phyloP scores from a whole-genome alignment of 768 basidiomycete genomes.

The Naganishia vishniacii region DNA sequence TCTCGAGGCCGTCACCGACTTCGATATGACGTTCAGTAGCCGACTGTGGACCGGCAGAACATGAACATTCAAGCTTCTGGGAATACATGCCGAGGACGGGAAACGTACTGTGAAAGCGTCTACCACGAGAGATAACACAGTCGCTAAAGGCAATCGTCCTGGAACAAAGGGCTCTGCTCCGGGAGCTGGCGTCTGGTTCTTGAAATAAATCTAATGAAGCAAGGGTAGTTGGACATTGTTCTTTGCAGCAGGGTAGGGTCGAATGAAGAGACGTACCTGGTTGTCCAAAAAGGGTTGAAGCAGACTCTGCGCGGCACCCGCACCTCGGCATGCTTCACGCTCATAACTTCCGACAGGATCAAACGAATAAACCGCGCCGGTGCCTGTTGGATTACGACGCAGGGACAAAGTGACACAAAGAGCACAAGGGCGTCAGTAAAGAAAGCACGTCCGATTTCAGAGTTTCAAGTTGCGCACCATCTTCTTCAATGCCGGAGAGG shows the following conservation, averaged over 20 bases:
- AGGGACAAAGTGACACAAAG: slow-evolving; percentile 2
- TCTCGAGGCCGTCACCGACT: slow-evolving; percentile 93
- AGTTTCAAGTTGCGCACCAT: slow-evolving; percentile 59
- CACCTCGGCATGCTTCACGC: slow-evolving; percentile 91
- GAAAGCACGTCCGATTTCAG: background rate
- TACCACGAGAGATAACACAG: slow-evolving; percentile 78
- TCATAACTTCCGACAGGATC: slow-evolving; percentile 98
- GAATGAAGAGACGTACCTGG: slow-evolving; percentile 60
- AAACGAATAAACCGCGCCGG: slow-evolving; percentile 98
- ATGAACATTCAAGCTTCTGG: background rate
- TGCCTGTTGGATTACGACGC: slow-evolving; percentile 55
- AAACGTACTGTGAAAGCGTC: slow-evolving; percentile 74
- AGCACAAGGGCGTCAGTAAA: background rate
- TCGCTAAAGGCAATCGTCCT: slow-evolving; percentile 68
- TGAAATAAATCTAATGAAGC: slow-evolving; percentile 78
- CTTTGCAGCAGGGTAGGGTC: background rate
- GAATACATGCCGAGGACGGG: background rate
- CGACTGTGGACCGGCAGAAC: slow-evolving; percentile 40
- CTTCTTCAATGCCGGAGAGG: slow-evolving; percentile 90
- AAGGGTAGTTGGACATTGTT: background rate
- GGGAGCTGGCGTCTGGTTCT: slow-evolving; percentile 76
- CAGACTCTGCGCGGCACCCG: slow-evolving; percentile 87
- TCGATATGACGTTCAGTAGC: slow-evolving; percentile 99
- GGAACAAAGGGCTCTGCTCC: slow-evolving; percentile 64
- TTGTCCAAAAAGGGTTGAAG: slow-evolving; percentile 98